A percentile compares a stretch with the other conserved stretches of the same genome.
Conservation (phyloP, 2,329 filamentous ascomycete genomes). For the Aspergillus neotritici region DNA sequence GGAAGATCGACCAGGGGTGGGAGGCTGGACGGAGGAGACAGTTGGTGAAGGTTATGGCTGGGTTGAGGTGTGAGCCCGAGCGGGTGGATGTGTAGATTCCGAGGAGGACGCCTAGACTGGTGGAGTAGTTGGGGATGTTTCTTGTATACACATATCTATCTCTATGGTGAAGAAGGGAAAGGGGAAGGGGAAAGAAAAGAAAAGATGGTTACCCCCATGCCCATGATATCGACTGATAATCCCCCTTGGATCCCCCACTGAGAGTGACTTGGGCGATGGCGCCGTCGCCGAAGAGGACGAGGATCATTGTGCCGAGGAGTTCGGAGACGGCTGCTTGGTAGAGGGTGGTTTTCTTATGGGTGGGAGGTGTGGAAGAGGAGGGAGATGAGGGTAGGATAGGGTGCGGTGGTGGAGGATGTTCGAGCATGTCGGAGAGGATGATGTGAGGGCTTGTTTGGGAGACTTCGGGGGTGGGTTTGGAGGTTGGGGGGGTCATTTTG, state of each 20-base stretch:
- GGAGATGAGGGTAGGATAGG: not conserved
- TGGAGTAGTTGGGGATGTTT: not conserved
- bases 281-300: conserved; percentile 66
- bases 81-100: conserved; percentile 57
- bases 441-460: too few species aligned
- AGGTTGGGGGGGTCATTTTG: too few species aligned
- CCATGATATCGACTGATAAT: conserved; percentile 51
- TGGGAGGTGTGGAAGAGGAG: conserved; percentile 3
- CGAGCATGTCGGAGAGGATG: too few species aligned
- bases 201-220: conserved; percentile 41
- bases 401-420: too few species aligned
- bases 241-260: conserved; percentile 41
- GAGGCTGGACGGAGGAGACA: conserved; percentile 60
- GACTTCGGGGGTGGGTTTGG: too few species aligned
- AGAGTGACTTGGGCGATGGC: conserved; percentile 64
- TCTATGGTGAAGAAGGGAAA: not conserved
- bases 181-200: conserved; percentile 6
- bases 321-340: conserved; percentile 59
- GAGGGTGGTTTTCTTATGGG: conserved; percentile 43
- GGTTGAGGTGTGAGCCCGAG: conserved; percentile 63
- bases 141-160: not conserved
- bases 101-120: conserved; percentile 61
- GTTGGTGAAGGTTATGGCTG: conserved; percentile 65
- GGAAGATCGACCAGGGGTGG: conserved; percentile 61
- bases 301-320: conserved; percentile 62